These are phyloP conservation scores for Polyporus tsugae DNA, from an alignment of 1,284 basidiomycete genomes.

Conservation along the genomic window DNA sequence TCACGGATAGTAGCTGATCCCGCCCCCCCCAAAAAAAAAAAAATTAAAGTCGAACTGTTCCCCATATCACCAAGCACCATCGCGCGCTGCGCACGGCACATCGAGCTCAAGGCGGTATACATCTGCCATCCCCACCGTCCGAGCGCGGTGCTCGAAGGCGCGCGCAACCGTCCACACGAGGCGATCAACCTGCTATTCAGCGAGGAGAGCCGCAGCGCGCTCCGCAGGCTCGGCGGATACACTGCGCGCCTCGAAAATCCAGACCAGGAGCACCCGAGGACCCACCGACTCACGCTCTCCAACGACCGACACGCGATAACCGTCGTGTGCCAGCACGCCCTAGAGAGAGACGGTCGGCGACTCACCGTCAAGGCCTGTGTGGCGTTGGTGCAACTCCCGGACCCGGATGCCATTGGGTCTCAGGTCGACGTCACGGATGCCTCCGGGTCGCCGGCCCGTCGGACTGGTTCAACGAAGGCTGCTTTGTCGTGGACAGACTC, in stretches of 20 bases:
- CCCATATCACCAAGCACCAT: not conserved
- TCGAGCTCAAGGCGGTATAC: not conserved
- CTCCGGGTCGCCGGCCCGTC: too few species aligned
- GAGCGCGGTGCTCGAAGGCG: not conserved
- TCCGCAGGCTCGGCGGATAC: not conserved
- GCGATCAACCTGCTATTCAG: not conserved
- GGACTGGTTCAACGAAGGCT: not conserved
- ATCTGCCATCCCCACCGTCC: not conserved
- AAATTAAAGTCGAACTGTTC: not conserved
- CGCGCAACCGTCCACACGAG: not conserved
- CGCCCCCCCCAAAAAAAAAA: not conserved
- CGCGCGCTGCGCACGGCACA: not conserved
- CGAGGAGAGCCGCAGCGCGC: not conserved
- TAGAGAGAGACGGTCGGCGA: not conserved
- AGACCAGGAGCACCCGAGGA: not conserved
- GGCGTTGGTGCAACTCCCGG: not conserved
- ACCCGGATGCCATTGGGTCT: too few species aligned
- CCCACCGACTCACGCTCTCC: not conserved
- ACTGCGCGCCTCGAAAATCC: not conserved
- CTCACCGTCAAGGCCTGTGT: not conserved
- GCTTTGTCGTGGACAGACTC: not conserved
- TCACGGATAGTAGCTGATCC: not conserved
- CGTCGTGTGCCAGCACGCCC: not conserved
- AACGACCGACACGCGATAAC: not conserved
- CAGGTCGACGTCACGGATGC: too few species aligned